phyloP scores from a whole-genome alignment of 306 rosid species.

The Trifolium repens region DNA sequence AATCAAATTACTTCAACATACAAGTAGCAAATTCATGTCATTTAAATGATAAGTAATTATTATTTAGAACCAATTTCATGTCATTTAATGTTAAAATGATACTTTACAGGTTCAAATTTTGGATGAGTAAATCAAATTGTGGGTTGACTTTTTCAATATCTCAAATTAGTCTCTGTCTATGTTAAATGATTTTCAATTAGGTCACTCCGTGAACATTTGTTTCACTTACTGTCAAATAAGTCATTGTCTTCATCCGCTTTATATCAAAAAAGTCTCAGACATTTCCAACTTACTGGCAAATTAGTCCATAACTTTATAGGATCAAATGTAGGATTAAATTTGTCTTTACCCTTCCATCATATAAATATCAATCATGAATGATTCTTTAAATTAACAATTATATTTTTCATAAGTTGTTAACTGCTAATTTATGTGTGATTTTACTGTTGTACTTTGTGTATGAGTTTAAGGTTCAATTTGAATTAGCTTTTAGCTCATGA shows the following conservation, averaged over 20 bases:
- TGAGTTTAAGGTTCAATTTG: not conserved
- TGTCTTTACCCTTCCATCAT: not conserved
- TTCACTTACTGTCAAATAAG: too few species aligned
- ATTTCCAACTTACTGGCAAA: too few species aligned
- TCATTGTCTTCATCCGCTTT: too few species aligned
- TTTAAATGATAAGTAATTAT: too few species aligned
- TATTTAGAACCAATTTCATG: not conserved
- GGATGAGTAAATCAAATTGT: not conserved
- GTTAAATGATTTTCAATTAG: too few species aligned
- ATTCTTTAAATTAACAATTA: constrained; percentile 1
- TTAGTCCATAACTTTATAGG: too few species aligned
- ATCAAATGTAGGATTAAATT: not conserved
- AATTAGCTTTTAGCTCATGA: not conserved
- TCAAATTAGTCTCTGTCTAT: too few species aligned
- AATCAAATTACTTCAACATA: not conserved
- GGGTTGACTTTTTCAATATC: too few species aligned
- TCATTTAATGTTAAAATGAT: not conserved
- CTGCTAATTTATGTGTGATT: not conserved
- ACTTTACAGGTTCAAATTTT: too few species aligned
- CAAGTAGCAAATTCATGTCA: not conserved
- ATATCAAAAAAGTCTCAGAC: too few species aligned
- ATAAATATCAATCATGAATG: not conserved
- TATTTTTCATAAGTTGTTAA: not conserved
- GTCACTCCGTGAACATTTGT: too few species aligned
- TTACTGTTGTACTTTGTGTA: constrained; percentile 16